A percentile compares a stretch with the other conserved stretches of the same genome.
Conservation (phyloP, 148 eudicot species). For the Pharnaceum exiguum region DNA sequence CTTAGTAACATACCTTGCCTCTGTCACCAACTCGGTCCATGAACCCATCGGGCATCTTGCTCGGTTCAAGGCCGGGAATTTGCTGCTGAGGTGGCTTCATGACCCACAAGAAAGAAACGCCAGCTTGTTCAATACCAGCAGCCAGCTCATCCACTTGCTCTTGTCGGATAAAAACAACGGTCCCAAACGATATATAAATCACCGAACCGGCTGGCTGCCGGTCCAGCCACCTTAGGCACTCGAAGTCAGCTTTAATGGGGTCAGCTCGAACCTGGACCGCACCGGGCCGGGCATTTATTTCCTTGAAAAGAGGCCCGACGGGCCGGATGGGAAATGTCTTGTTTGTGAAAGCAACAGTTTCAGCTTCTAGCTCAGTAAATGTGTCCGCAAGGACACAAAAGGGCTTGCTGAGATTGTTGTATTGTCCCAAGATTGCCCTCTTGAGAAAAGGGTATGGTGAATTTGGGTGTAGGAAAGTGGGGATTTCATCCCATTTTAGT, state of each 20-base stretch:
- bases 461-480: constrained; percentile 61
- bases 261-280: constrained; percentile 36
- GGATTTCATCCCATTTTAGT: constrained; percentile 62
- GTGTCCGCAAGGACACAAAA: constrained; percentile 70
- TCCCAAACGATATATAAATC: constrained; percentile 75
- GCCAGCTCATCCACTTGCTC: constrained; percentile 74
- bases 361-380: constrained; percentile 61
- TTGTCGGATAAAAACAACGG: constrained; percentile 50
- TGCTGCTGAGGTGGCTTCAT: constrained; percentile 50
- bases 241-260: constrained; percentile 40
- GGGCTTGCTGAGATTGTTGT: constrained; percentile 42
- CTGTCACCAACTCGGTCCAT: constrained; percentile 53
- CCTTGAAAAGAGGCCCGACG: constrained; percentile 63
- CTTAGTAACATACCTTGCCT: constrained; percentile 31
- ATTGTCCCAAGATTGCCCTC: constrained; percentile 58
- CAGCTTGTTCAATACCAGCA: constrained; percentile 40
- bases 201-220: constrained; percentile 39
- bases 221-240: constrained; percentile 56
- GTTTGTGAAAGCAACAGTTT: constrained; percentile 40
- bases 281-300: constrained; percentile 1
- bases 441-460: constrained; percentile 50
- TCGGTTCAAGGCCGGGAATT: constrained; percentile 7
- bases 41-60: constrained; percentile 48
- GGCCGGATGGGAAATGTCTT: constrained; percentile 43
- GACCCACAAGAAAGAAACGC: constrained; percentile 67